Evolutionary conservation across 2,329 filamentous ascomycete genomes (phyloP), one percentile per base, ranked within the genome.

Genomic region (Pseudogymnoascus sp.): DNA sequence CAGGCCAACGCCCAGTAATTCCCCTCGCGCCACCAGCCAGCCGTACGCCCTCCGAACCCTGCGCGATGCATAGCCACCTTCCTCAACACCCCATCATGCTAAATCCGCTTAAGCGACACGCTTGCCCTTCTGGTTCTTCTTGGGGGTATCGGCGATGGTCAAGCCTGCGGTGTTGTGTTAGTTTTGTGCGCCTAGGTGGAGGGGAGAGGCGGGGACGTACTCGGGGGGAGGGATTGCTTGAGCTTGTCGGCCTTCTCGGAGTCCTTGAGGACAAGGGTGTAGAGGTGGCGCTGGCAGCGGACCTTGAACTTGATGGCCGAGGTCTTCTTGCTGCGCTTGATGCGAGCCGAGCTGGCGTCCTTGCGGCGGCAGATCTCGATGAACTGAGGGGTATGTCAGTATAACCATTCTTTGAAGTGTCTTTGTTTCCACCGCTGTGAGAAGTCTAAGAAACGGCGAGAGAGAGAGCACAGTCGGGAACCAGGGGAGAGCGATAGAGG

Each of bases 301-400:
- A 99, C 93, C 91, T 99, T 99, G 91, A 99, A 97, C 89, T 99
- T 99, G 88, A 94, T 92, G 84, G 93, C 88, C 77, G 88, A 85
- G 75, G 82, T 82, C 82, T 89, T 87, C 80, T 87, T 88, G 87
- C 88, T 96, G 86, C 95, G 94, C 91, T 97, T 93, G 84, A 93
- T 91, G 78, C 89, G 87, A 75, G 89, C 89, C 80, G 89, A 96
- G 77, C 90, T 95, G 78, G 94, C 94, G 87, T 99, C 95, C 85
- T 96, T 96, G 79, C 94, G 90, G 81, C 93, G 89, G 88, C 90
- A 96, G 86, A 99, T 96, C 89, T 97, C 94, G 80, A 99, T 96
- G 90, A 99, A 99, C 86, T 96, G 78, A 30, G 58, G 43, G 39
- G 59, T 37, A 33, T 25, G 60, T 61, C 57, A 61, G 60, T 53